Percentiles rank a stretch among this genome's conserved stretches.
phyloP scores from a whole-genome alignment of 352 stramenopile species.

The Globisporangium yorkense region DNA sequence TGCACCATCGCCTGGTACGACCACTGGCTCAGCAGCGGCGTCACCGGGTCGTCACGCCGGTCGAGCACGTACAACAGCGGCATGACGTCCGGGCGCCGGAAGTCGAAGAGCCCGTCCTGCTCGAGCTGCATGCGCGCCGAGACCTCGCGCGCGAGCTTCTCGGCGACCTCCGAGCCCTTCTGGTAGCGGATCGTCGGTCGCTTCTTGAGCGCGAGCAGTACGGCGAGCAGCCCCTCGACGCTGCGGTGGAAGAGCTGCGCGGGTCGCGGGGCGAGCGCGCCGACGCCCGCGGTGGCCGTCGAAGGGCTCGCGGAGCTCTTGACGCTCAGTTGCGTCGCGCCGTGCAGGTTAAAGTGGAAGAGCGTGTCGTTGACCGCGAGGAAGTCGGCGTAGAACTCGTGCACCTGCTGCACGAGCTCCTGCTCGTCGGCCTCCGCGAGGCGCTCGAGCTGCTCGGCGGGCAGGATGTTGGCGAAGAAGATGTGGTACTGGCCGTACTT shows the following conservation, averaged over 20 bases:
- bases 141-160: constrained; percentile 93
- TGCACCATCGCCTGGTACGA: constrained; percentile 99
- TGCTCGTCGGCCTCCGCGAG: constrained; percentile 95
- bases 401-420: constrained; percentile 92
- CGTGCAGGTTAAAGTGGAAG: constrained; percentile 93
- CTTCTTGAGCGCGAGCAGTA: constrained; percentile 95
- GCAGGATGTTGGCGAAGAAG: constrained; percentile 98
- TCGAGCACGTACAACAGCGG: constrained; percentile 95
- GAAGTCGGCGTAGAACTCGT: constrained; percentile 99
- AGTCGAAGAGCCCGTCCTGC: constrained; percentile 97
- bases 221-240: constrained; percentile 90
- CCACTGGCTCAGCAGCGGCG: constrained; percentile 97
- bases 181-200: constrained; percentile 96
- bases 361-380: constrained; percentile 97
- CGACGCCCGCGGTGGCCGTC: constrained; percentile 44
- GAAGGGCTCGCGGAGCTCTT: constrained; percentile 18
- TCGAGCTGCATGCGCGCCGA: constrained; percentile 90
- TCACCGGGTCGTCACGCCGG: constrained; percentile 98
- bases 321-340: constrained; percentile 44
- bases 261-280: constrained; percentile 26
- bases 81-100: constrained; percentile 79
- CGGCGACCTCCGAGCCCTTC: constrained; percentile 86
- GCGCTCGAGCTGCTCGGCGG: constrained; percentile 91
- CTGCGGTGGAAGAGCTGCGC: constrained; percentile 89
- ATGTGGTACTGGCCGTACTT: constrained; percentile 99